Conservation (phyloP, 2,329 filamentous ascomycete species). For the Arthrobotrys megalospora region DNA sequence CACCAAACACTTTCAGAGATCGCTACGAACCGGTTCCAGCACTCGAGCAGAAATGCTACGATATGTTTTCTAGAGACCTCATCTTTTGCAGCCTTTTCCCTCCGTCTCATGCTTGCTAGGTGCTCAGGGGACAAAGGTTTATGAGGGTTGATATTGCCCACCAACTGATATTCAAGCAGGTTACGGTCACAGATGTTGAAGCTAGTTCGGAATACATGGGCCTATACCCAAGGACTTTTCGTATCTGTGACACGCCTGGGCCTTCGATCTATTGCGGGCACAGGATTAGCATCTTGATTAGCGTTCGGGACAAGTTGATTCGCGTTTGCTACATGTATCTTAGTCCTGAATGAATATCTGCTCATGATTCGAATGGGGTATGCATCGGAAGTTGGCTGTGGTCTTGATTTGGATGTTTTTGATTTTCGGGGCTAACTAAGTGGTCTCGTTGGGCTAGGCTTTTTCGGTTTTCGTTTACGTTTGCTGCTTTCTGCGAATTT, state of each 20-base stretch:
- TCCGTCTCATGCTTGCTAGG: not conserved
- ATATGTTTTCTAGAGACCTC: not conserved
- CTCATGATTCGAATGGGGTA: too few relatives aligned
- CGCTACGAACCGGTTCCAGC: not conserved
- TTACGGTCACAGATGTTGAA: not conserved
- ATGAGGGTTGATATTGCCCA: not conserved
- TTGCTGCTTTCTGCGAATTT: too few relatives aligned
- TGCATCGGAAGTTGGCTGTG: too few relatives aligned
- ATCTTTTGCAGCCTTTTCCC: not conserved
- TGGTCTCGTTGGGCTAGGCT: too few relatives aligned
- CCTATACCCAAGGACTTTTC: not conserved
- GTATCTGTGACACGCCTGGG: not conserved
- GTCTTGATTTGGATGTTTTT: too few relatives aligned
- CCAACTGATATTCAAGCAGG: not conserved
- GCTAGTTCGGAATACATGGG: not conserved
- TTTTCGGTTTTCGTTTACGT: too few relatives aligned
- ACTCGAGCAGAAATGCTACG: not conserved
- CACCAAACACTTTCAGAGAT: not conserved
- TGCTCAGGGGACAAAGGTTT: not conserved
- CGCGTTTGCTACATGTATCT: constrained; percentile 1
- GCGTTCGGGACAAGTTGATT: not conserved
- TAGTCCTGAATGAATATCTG: not conserved
- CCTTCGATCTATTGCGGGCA: not conserved
- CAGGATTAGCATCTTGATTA: not conserved
- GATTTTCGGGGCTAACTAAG: too few relatives aligned